phyloP scores from a whole-genome alignment of 2,329 filamentous ascomycete genomes.

The Chaetomium strumarium region DNA sequence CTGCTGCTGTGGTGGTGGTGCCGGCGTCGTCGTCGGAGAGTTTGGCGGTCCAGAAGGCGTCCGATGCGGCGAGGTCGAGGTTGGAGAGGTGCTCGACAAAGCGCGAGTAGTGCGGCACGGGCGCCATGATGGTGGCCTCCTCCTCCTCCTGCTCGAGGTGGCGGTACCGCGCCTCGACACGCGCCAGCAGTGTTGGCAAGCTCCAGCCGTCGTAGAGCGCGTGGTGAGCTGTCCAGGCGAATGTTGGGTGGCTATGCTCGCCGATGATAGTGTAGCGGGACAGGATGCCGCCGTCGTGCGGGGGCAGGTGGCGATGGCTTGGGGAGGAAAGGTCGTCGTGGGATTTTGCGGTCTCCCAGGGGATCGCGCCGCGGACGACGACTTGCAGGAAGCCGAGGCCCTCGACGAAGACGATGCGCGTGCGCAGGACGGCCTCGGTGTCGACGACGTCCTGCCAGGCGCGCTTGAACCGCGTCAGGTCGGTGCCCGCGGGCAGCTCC shows the following conservation, averaged over 20 bases:
- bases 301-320: conserved; percentile 16
- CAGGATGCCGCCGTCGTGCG: conserved; percentile 20
- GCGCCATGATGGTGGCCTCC: not conserved
- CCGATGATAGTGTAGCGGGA: conserved; percentile 16
- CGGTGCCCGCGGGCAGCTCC: conserved; percentile 27
- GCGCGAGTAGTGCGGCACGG: conserved; percentile 18
- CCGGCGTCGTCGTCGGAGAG: conserved; percentile 10
- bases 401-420: conserved; percentile 11
- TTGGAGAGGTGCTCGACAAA: conserved; percentile 21
- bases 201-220: conserved; percentile 25
- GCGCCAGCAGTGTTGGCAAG: conserved; percentile 17
- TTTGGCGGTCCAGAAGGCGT: conserved; percentile 18
- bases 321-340: not conserved
- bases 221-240: conserved; percentile 24
- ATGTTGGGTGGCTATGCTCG: conserved; percentile 11
- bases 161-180: conserved; percentile 20
- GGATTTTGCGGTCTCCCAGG: conserved; percentile 10
- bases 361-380: conserved; percentile 16
- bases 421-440: conserved; percentile 11
- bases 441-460: conserved; percentile 13
- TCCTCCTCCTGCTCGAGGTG: too few relatives aligned
- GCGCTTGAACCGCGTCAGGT: conserved; percentile 11
- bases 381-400: conserved; percentile 19
- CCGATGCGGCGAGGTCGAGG: conserved; percentile 12
- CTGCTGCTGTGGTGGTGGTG: too few relatives aligned